phyloP scores from a whole-genome alignment of 345 rosid genomes.

The Litchi chinensis region DNA sequence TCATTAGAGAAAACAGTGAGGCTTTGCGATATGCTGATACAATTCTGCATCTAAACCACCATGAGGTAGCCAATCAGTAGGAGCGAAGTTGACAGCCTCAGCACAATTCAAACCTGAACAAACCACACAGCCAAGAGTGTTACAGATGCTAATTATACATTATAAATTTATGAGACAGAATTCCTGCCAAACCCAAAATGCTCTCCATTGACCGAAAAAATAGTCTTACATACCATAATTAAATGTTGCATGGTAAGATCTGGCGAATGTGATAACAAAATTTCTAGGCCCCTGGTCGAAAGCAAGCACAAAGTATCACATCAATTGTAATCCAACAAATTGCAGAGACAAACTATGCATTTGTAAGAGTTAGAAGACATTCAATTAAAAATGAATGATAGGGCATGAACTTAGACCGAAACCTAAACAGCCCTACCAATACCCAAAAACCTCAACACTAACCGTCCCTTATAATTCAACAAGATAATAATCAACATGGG shows the following conservation, averaged over 20 bases:
- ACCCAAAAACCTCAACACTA: neutral
- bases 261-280: slow-evolving; percentile 95
- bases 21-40: too few relatives aligned
- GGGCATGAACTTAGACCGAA: neutral
- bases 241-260: slow-evolving; percentile 91
- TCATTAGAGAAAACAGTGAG: too few relatives aligned
- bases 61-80: too few relatives aligned
- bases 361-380: slow-evolving; percentile 7
- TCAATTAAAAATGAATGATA: neutral
- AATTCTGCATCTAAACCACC: too few relatives aligned
- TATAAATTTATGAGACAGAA: slow-evolving; percentile 2
- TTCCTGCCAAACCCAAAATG: neutral
- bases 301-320: slow-evolving; percentile 26
- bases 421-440: neutral
- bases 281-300: slow-evolving; percentile 85
- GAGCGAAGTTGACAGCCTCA: too few relatives aligned
- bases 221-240: slow-evolving; percentile 71
- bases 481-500: neutral
- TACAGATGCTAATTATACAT: neutral
- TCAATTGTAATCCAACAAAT: neutral
- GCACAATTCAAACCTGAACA: too few relatives aligned
- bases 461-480: too few relatives aligned
- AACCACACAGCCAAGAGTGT: neutral
- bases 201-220: slow-evolving; percentile 17
- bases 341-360: neutral